Evolutionary conservation across 345 rosid species (phyloP).

Genomic region (Euphorbia pulcherrima): DNA sequence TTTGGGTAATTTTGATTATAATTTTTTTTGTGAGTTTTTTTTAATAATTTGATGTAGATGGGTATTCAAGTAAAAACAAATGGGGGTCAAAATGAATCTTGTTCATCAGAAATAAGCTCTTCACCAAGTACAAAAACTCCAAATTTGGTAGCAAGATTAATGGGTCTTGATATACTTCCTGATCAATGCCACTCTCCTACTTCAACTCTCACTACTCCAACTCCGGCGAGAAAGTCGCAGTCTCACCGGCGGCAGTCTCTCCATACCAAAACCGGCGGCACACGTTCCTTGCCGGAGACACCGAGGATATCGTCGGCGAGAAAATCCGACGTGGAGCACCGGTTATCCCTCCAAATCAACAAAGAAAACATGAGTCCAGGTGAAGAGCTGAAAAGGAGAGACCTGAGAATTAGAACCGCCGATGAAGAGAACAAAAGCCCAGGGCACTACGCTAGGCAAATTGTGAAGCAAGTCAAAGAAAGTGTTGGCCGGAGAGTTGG

Average conservation of each 20-base stretch:
- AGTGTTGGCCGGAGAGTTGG: slow-evolving; percentile 61
- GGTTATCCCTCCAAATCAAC: slow-evolving; percentile 72
- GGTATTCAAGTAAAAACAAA: slow-evolving; percentile 70
- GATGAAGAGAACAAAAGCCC: slow-evolving; percentile 63
- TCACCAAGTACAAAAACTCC: slow-evolving; percentile 82
- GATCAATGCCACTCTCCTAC: slow-evolving; percentile 43
- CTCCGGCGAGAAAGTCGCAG: neutral
- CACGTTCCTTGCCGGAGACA: slow-evolving; percentile 77
- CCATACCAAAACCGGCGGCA: slow-evolving; percentile 31
- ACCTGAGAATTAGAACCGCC: slow-evolving; percentile 26
- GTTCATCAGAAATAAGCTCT: slow-evolving; percentile 51
- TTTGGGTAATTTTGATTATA: slow-evolving; percentile 24
- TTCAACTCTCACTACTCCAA: slow-evolving; percentile 34
- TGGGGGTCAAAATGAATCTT: slow-evolving; percentile 24
- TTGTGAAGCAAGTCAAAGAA: slow-evolving; percentile 73
- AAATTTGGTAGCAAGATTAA: slow-evolving; percentile 75
- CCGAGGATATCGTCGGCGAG: slow-evolving; percentile 77
- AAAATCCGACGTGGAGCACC: slow-evolving; percentile 69
- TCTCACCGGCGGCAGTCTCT: slow-evolving; percentile 20
- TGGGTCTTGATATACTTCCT: slow-evolving; percentile 94
- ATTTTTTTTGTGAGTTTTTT: slow-evolving; percentile 24
- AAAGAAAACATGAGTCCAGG: slow-evolving; percentile 45
- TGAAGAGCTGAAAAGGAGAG: slow-evolving; percentile 42
- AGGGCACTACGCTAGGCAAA: slow-evolving; percentile 61
- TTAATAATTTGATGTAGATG: slow-evolving; percentile 37